Evolutionary conservation across 345 rosid species (phyloP), one percentile per base, ranked within the genome.

Genomic region (Bruguiera sexangula): DNA sequence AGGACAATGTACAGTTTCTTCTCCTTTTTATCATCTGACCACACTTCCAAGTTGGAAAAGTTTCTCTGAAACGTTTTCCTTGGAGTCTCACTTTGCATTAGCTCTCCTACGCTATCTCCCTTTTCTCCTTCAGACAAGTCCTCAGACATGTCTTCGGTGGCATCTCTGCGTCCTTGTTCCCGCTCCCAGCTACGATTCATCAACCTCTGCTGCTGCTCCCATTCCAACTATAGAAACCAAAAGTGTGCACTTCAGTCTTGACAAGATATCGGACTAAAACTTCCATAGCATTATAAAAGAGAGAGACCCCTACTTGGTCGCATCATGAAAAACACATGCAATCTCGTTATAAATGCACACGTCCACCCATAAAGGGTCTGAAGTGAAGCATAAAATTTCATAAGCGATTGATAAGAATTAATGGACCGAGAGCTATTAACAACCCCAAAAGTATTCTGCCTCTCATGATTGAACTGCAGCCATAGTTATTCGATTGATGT

Each of bases 111-210:
- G 48, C 67, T 71, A 67, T 94, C 98, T 60, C 87, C 98, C 76
- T 87, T 91, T 81, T 94, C 98, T 54, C 96, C 98, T 82, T 94
- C 98, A 1, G 98, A 88, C 65, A 91, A 82, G 86, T 94, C 98
- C 73, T 94, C 98, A 0, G 84, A 85, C 89, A 94, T 87, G 78
- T 88, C 97, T 63, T 89, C 98, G 0, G 96, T 87, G 6, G 87
- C 97, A 62, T 94, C 98, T 78, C 74, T 77, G 46, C 86, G 89
- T 60, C 96, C 96, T 82, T 83, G 92, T 78, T 94, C 97, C 31
- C 90, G 80, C 67, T 91, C 98, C 87, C 79, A 64, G 76, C 90
- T 87, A 68, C 93, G 74, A 55, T 73, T 72, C 2, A 92, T 84
- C 76, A 80, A 55, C 63, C 93, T 69, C 55, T 95, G 99, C 22